Evolutionary conservation across 2,329 filamentous ascomycete genomes (phyloP).

Genomic region (Chaetomium olivaceum): DNA sequence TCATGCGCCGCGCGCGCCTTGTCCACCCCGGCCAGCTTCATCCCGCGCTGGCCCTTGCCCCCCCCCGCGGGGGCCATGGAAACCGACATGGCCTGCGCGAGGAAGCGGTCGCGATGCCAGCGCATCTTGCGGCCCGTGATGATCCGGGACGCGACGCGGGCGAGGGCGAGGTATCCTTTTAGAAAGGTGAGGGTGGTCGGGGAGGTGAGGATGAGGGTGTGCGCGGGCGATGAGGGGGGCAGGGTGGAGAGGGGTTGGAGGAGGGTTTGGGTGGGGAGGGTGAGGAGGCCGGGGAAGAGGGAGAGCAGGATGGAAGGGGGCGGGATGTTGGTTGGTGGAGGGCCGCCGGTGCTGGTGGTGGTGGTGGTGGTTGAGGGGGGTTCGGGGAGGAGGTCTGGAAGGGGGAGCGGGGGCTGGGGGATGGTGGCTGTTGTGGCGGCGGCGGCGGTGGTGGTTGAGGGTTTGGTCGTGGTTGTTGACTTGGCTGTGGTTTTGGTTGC

Average conservation of each 20-base stretch:
- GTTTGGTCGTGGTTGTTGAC: constrained; percentile 31
- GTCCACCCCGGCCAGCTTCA: constrained; percentile 89
- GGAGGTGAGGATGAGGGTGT: constrained; percentile 64
- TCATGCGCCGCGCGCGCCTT: constrained; percentile 80
- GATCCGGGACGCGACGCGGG: constrained; percentile 71
- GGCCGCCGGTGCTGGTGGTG: no score
- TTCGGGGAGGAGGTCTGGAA: constrained; percentile 71
- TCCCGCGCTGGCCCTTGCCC: constrained; percentile 53
- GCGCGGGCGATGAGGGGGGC: constrained; percentile 49
- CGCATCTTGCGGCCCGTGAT: constrained; percentile 81
- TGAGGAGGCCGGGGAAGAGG: constrained; percentile 70
- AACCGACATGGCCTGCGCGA: constrained; percentile 87
- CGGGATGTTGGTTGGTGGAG: constrained; percentile 81
- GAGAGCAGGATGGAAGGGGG: constrained; percentile 82
- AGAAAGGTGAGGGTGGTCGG: constrained; percentile 64
- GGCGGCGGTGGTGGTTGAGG: constrained; percentile 12
- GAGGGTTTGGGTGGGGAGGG: constrained; percentile 62
- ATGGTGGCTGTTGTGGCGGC: background rate
- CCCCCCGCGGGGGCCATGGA: constrained; percentile 60
- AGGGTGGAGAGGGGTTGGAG: constrained; percentile 66
- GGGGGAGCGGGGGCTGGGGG: constrained; percentile 38
- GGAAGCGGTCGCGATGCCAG: constrained; percentile 85
- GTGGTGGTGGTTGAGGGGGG: constrained; percentile 65
- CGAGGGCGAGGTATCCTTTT: constrained; percentile 62
- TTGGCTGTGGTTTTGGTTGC: constrained; percentile 7